Percentiles rank a stretch among this genome's conserved stretches.
Conservation (phyloP, 1,139 yeast species). For the Hemisphaericaspora xylofermentans region DNA sequence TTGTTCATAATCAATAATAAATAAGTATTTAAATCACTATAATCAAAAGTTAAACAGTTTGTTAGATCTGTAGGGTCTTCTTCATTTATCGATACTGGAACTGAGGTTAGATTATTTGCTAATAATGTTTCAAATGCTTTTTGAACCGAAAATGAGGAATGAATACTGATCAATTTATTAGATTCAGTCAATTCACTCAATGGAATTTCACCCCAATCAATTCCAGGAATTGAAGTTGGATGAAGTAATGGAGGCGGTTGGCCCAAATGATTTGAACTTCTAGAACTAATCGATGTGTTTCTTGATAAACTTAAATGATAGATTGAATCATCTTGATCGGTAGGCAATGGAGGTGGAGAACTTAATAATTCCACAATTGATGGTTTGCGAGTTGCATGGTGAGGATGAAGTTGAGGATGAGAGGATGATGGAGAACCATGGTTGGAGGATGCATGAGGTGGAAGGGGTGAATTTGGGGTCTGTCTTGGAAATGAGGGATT, state of each 20-base stretch:
- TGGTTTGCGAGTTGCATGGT: conserved; percentile 49
- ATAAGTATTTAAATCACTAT: conserved; percentile 86
- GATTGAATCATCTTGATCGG: conserved; percentile 30
- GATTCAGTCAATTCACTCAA: conserved; percentile 74
- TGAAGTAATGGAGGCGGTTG: conserved; percentile 4
- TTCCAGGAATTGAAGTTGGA: conserved; percentile 18
- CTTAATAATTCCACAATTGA: conserved; percentile 82
- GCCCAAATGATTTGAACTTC: conserved; percentile 20
- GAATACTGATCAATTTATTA: conserved; percentile 72
- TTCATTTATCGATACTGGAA: conserved; percentile 64
- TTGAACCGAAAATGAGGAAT: conserved; percentile 67
- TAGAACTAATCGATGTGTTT: conserved; percentile 40
- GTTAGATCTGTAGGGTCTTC: conserved; percentile 27
- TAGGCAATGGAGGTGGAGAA: conserved; percentile 74
- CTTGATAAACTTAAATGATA: conserved; percentile 45
- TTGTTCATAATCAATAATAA: conserved; percentile 72
- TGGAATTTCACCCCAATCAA: conserved; percentile 74
- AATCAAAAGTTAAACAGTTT: conserved; percentile 82
- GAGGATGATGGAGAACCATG: conserved; percentile 2
- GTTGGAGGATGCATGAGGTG: conserved; percentile 3
- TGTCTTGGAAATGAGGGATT: conserved; percentile 7
- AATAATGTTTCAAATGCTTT: conserved; percentile 79
- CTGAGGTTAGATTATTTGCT: conserved; percentile 71
- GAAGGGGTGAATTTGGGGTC: conserved; percentile 5
- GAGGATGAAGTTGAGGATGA: conserved; percentile 6